Evolutionary conservation across 805 yeast genomes (phyloP).

Genomic region (Yarrowia sp.): DNA sequence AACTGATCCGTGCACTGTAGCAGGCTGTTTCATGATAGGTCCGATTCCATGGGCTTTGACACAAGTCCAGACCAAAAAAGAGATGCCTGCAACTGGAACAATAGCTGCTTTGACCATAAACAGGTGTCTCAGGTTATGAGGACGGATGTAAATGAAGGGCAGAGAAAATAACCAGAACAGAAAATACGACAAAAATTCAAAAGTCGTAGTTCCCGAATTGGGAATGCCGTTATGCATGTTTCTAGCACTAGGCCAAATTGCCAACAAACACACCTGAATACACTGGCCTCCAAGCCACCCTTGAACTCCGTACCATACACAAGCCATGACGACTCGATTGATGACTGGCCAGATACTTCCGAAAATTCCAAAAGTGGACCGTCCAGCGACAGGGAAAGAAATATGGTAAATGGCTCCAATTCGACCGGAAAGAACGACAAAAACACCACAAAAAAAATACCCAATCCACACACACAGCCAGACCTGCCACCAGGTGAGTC

Average conservation of each 20-base stretch:
- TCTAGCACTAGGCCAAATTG: constrained; percentile 57
- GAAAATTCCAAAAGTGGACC: constrained; percentile 83
- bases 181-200: constrained; percentile 71
- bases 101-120: constrained; percentile 77
- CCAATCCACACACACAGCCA: constrained; percentile 91
- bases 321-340: constrained; percentile 83
- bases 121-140: constrained; percentile 77
- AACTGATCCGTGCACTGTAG: constrained; percentile 54
- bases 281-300: constrained; percentile 83
- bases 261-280: constrained; percentile 68
- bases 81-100: constrained; percentile 81
- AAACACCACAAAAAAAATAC: constrained; percentile 64
- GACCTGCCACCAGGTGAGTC: constrained; percentile 86
- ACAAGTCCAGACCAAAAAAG: constrained; percentile 79
- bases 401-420: constrained; percentile 79
- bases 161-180: constrained; percentile 76
- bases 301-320: constrained; percentile 87
- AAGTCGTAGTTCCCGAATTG: constrained; percentile 63
- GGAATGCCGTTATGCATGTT: constrained; percentile 50
- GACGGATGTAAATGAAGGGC: constrained; percentile 78
- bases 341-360: constrained; percentile 86
- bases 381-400: constrained; percentile 76
- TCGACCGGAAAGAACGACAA: constrained; percentile 69
- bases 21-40: constrained; percentile 58
- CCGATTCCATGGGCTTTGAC: constrained; percentile 80